phyloP scores from a whole-genome alignment of 768 basidiomycete species.

The Termitomyces sp. region DNA sequence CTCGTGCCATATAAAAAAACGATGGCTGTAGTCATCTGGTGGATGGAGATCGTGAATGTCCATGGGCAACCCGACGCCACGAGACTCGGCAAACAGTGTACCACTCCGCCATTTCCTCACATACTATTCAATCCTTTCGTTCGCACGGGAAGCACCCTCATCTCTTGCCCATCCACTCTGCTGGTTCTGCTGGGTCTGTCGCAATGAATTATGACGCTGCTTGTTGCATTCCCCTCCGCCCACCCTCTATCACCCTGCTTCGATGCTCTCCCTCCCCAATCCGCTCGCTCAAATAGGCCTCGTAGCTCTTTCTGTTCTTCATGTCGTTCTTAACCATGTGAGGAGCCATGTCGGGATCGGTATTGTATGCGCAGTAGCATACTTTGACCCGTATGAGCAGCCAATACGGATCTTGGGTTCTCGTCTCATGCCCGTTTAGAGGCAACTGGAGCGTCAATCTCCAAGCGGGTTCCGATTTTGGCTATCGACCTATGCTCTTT shows the following conservation, averaged over 20 bases:
- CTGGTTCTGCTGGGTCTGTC: slow-evolving; percentile 29
- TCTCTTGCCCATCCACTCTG: slow-evolving; percentile 11
- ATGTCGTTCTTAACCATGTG: slow-evolving; percentile 26
- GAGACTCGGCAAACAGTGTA: slow-evolving; percentile 3
- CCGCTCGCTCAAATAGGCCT: neutral
- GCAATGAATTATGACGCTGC: slow-evolving; percentile 29
- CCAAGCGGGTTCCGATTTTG: slow-evolving; percentile 72
- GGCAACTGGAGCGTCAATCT: slow-evolving; percentile 84
- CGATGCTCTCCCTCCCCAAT: neutral
- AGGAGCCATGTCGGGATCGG: slow-evolving; percentile 61
- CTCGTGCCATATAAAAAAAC: slow-evolving; percentile 90
- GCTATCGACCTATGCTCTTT: slow-evolving; percentile 70
- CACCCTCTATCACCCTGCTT: slow-evolving; percentile 7
- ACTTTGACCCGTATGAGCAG: slow-evolving; percentile 67
- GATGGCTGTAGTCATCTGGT: slow-evolving; percentile 75
- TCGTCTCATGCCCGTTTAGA: slow-evolving; percentile 25
- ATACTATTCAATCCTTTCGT: slow-evolving; percentile 9
- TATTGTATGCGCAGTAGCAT: slow-evolving; percentile 70
- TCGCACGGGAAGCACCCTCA: slow-evolving; percentile 29
- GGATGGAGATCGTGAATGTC: slow-evolving; percentile 70
- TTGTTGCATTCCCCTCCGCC: slow-evolving; percentile 9
- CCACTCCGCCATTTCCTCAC: neutral
- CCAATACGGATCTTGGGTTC: neutral
- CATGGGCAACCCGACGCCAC: slow-evolving; percentile 27
- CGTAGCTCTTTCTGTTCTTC: neutral